These are phyloP conservation scores for Colletotrichum musae DNA, from an alignment of 2,329 filamentous ascomycete genomes.

Conservation along the genomic window DNA sequence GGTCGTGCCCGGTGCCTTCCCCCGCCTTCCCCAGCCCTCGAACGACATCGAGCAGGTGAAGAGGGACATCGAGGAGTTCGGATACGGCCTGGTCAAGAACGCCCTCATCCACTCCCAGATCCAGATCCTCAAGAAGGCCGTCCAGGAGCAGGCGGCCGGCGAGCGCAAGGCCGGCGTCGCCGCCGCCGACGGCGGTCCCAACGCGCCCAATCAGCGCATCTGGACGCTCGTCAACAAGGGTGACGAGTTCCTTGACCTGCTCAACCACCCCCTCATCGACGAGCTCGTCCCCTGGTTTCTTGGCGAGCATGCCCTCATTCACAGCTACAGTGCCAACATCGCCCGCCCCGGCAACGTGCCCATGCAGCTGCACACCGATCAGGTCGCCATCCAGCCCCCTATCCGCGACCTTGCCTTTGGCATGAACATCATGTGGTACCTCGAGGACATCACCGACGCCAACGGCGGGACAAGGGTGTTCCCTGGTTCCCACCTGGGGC, in stretches of 20 bases:
- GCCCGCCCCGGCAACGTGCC: slow-evolving; percentile 20
- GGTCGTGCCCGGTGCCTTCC: slow-evolving; percentile 17
- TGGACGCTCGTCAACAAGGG: slow-evolving; percentile 33
- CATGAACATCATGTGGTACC: slow-evolving; percentile 29
- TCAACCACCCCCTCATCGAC: slow-evolving; percentile 33
- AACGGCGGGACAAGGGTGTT: slow-evolving; percentile 21
- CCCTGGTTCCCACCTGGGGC: slow-evolving; percentile 11
- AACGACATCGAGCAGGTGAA: slow-evolving; percentile 30
- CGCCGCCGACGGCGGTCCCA: neutral
- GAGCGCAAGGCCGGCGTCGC: slow-evolving; percentile 18
- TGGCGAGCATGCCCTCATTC: slow-evolving; percentile 23
- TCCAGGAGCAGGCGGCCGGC: slow-evolving; percentile 22
- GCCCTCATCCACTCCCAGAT: slow-evolving; percentile 18
- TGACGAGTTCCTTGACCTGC: slow-evolving; percentile 20
- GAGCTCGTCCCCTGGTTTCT: slow-evolving; percentile 28
- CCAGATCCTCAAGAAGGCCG: slow-evolving; percentile 15
- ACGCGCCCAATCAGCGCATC: slow-evolving; percentile 14
- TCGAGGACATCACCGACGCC: slow-evolving; percentile 17
- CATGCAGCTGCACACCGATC: slow-evolving; percentile 27
- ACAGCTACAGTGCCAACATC: slow-evolving; percentile 34
- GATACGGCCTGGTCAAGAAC: slow-evolving; percentile 34
- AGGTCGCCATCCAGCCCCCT: slow-evolving; percentile 30
- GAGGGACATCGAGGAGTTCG: slow-evolving; percentile 23
- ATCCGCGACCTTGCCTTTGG: slow-evolving; percentile 15
- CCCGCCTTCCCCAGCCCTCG: slow-evolving; percentile 9